Base-by-base conservation (phyloP, 2,329 filamentous ascomycete genomes). In the Hymenoscyphus fraxineus region DNA sequence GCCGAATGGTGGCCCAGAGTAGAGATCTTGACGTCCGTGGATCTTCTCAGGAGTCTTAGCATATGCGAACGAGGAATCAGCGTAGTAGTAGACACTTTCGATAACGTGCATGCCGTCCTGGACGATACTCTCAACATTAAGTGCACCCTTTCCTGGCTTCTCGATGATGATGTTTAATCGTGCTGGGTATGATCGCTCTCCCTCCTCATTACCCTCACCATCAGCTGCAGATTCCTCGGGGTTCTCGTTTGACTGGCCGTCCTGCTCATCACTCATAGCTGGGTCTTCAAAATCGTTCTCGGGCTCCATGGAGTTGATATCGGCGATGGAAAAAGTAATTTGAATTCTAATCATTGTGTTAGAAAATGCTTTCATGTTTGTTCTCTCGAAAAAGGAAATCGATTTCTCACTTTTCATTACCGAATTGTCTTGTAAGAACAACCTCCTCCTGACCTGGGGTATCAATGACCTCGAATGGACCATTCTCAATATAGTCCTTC, bases 71-170 rank as follows among this genome's bases (percentile, higher is more conserved):
- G 90, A 88, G 66, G 89, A 83, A 72, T 93, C 88, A 72, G 86
- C 82, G 82, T 92, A 96, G 84, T 92, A 94, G 79, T 90, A 93
- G 74, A 98, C 86, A 80, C 95, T 94, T 77, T 97, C 91, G 75
- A 98, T 89, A 72, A 92, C 82, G 77, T 98, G 89, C 76, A 88
- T 82, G 73, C 93, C 93, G 71, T 97, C 91, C 80, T 95, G 90
- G 39, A 92, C 92, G 66, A 90, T 82, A 66, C 93, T 90, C 78
- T 97, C 92, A 72, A 99, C 88, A 78, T 90, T 88, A 69, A 99
- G 84, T 35, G 92, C 92, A 66, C 94, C 93, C 75, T 91, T 90
- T 79, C 85, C 86, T 66, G 90, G 83, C 83, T 97, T 96, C 83
- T 96, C 92, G 65, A 99, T 85, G 59, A 93, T 88, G 73, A 99